Conservation (phyloP, 176 grass and related monocot genomes). For the Bolboschoenus planiculmis region DNA sequence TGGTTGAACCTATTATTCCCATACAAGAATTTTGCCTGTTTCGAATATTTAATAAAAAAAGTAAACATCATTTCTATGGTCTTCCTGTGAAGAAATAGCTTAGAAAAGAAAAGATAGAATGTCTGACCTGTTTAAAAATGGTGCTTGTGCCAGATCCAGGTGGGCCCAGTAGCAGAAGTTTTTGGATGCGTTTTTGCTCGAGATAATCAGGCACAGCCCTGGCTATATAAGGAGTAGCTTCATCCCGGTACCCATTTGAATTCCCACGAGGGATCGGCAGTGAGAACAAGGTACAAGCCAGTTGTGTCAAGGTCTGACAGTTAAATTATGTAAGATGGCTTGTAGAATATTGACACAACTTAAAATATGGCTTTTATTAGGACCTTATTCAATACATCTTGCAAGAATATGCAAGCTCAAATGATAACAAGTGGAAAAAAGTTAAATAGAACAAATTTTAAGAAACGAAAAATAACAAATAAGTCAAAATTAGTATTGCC, state of each 20-base stretch:
- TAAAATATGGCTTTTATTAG: neutral
- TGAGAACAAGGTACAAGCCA: constrained; percentile 69
- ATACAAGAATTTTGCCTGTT: constrained; percentile 79
- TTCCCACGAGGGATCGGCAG: constrained; percentile 61
- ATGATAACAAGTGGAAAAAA: neutral
- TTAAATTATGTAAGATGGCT: constrained; percentile 6
- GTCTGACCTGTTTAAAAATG: constrained; percentile 84
- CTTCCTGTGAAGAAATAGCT: neutral
- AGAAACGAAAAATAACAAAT: neutral
- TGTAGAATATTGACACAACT: neutral
- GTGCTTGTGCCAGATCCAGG: constrained; percentile 84
- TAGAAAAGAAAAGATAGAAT: neutral
- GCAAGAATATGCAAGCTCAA: neutral
- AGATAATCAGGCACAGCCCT: constrained; percentile 62
- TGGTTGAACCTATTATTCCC: constrained; percentile 58
- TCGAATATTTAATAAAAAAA: constrained; percentile 16
- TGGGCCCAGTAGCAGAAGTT: constrained; percentile 83
- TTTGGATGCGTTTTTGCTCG: constrained; percentile 73
- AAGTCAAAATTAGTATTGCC: neutral
- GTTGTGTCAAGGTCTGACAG: constrained; percentile 54
- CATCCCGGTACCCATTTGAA: constrained; percentile 37
- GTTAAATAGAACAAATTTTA: neutral
- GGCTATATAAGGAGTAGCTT: constrained; percentile 43
- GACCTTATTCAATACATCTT: neutral
- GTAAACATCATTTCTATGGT: constrained; percentile 10